Base-by-base conservation (phyloP, 2,329 filamentous ascomycete genomes). In the Pseudomassariella vexata region DNA sequence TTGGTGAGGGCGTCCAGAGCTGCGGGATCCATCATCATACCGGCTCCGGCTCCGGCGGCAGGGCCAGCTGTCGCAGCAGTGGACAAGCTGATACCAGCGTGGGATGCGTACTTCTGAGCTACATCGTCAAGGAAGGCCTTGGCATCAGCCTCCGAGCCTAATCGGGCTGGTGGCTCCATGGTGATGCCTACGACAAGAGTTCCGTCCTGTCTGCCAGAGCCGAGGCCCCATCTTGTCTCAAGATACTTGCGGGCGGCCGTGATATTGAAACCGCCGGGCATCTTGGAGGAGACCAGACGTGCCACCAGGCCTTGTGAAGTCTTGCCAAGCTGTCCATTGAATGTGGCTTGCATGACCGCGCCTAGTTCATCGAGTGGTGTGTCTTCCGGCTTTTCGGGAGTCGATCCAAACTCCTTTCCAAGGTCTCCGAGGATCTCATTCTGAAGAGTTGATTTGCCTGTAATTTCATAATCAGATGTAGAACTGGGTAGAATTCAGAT, bases 11-110 rank as follows among this genome's bases (percentile, higher is more conserved):
- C 92, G 57, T 98, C 92, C 43, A 98, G 82, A 32, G 92, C 92
- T 23, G 90, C 92, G 7, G 92, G 92, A 52, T 98, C 92, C 89
- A 98, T 96, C 86, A 98, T 95, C 92, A 98, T 96, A 55, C 89
- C 90, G 44, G 76, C 84, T 34, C 71, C 76, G 36, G 70, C 76
- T 39, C 74, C 83, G 34, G 71, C 82, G 34, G 79, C 83, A 39
- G 75, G 76, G 42, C 86, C 87, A 39, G 81, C 82, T 31, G 82
- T 76, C 17, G 85, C 74, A 18, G 83, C 79, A 6, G 84, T 79
- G 5, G 88, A 82, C 38, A 98, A 66, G 57, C 70, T 94, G 59
- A 98, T 80, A 39, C 92, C 92, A 27, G 85, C 82, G 40, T 77
- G 79, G 18, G 78, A 63, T 30, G 92, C 90, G 56, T 96, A 96